Evolutionary conservation across 169 alveolate species (phyloP), one percentile per base, ranked within the genome.

Genomic region (Plasmodium malariae): DNA sequence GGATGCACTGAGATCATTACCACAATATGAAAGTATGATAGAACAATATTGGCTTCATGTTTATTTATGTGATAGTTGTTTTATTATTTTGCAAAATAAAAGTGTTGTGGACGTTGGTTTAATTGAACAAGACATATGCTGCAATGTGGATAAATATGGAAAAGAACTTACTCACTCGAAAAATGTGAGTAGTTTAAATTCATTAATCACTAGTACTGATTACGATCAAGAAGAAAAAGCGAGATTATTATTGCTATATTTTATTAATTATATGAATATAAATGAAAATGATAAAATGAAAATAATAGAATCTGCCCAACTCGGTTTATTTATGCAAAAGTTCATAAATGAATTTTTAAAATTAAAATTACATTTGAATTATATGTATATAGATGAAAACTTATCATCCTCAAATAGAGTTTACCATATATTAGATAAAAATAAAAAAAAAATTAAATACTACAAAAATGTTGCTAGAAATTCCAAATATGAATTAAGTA

Each of bases 1-100:
- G 55, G 91, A 88, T n/a, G 94, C 91, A 36, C 88, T 95, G 34
- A 34, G 97, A 49, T 78, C 85, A 24, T 68, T 95, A 32, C 97
- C 97, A 9, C 89, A 95, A 62, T 70, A 90, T 19, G 96, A 95
- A 87, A 93, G 92, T 21, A 63, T 94, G 74, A 74, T 95, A 60
- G 96, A 95, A 24, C 92, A 92, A 72, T 95, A 94, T 72, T 95
- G 97, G 97, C 89, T 94, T 1, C 97, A 95, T 83, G 70, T 94
- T 7, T 73, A 92, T 30, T 67, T 95, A 49, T 92, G 94, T 19
- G 94, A 95, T 19, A 91, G 74, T 11, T 93, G 95, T 21, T 95
- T 93, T 72, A 70, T 92, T 60, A 72, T 69, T 2, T 83, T 95
- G 26, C 92, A 95, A 74, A 57, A 69, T 11, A 68, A 55, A 43